phyloP scores from a whole-genome alignment of 116 monocot genomes.

The Iris pallida region DNA sequence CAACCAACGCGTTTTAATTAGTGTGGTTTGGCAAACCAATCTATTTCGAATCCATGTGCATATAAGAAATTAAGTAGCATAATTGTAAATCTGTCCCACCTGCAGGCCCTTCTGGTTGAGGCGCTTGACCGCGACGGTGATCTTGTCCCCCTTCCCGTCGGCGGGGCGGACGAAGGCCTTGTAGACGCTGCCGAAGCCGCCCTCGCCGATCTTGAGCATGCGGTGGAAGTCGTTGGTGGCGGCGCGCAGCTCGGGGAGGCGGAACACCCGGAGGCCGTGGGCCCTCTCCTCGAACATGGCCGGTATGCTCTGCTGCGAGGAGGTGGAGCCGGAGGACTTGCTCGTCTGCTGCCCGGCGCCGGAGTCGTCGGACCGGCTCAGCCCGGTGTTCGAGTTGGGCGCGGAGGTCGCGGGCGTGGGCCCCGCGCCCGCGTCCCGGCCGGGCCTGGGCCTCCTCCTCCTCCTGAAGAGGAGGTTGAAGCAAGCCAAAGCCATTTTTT shows the following conservation, averaged over 20 bases:
- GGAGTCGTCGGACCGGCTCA: no score
- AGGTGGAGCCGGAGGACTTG: conserved; percentile 14
- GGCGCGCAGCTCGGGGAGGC: conserved; percentile 40
- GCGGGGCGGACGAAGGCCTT: conserved; percentile 44
- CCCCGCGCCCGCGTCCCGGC: no score
- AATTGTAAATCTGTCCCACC: conserved; percentile 19
- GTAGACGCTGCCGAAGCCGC: conserved; percentile 86
- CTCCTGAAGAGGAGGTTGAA: no score
- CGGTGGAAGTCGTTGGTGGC: conserved; percentile 70
- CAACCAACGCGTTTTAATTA: no score
- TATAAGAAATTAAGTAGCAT: no score
- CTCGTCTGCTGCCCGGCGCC: not conserved
- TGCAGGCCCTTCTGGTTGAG: conserved; percentile 57
- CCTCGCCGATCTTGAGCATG: conserved; percentile 70
- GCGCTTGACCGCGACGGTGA: conserved; percentile 61
- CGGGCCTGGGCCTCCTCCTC: no score
- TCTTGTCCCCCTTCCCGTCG: conserved; percentile 31
- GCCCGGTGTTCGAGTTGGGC: no score
- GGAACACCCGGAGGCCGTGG: conserved; percentile 47
- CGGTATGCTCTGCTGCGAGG: conserved; percentile 51
- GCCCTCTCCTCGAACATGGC: conserved; percentile 60
- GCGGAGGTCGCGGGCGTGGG: no score
- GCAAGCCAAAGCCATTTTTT: no score
- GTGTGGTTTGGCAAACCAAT: no score
- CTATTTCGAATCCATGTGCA: no score